A percentile compares a stretch with the other conserved stretches of the same genome.
Conservation (phyloP, 2,329 filamentous ascomycete genomes). For the Fusarium illudens region DNA sequence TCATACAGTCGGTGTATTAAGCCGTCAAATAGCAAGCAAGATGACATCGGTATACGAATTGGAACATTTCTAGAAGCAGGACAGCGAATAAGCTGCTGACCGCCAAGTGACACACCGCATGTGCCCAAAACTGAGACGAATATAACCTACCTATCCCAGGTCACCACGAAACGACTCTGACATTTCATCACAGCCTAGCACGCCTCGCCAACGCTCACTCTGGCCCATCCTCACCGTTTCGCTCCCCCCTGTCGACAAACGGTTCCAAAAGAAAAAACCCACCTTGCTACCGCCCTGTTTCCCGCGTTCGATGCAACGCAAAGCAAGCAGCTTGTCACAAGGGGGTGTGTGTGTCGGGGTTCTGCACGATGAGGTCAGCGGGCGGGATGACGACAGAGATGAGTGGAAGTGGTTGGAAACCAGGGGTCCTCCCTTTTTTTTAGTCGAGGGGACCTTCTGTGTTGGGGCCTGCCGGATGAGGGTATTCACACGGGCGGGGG, state of each 20-base stretch:
- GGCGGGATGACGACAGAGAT: conserved; percentile 40
- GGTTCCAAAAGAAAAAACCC: conserved; percentile 9
- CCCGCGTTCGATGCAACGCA: conserved; percentile 1
- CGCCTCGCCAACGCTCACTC: background rate
- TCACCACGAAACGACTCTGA: background rate
- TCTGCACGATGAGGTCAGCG: conserved; percentile 45
- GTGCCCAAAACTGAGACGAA: background rate
- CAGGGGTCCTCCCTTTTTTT: background rate
- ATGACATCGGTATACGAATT: conserved; percentile 8
- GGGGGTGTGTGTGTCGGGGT: background rate
- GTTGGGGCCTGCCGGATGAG: background rate
- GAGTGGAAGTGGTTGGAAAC: background rate
- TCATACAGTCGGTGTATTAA: conserved; percentile 3
- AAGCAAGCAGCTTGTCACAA: background rate
- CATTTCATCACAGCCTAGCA: conserved; percentile 1
- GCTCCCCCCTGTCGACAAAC: conserved; percentile 9
- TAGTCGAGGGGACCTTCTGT: background rate
- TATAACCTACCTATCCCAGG: background rate
- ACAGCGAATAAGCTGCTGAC: conserved; percentile 11
- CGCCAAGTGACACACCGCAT: conserved; percentile 8
- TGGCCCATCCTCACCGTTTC: background rate
- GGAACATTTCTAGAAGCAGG: conserved; percentile 29
- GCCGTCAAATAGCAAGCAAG: background rate
- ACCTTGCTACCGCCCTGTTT: conserved; percentile 32
- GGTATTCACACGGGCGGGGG: conserved; percentile 8